phyloP scores from a whole-genome alignment of 441 rosid species.

The Pelargonium cotyledonis region DNA sequence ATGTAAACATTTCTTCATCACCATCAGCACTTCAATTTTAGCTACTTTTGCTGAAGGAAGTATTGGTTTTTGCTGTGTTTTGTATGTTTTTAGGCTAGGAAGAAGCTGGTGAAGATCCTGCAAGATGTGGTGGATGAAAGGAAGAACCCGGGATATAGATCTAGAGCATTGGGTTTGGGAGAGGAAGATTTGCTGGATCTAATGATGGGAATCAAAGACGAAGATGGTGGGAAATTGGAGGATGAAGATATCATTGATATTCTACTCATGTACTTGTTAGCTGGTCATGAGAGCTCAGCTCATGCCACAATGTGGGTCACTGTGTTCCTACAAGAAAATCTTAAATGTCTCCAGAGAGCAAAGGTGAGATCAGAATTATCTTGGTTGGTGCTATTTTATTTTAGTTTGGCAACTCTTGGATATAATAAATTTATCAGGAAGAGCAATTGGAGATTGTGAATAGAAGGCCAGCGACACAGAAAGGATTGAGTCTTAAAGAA shows the following conservation, averaged over 20 bases:
- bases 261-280: slow-evolving; percentile 20
- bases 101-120: slow-evolving; percentile 19
- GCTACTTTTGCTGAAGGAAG: too few species aligned
- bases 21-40: too few species aligned
- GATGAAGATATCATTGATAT: slow-evolving; percentile 22
- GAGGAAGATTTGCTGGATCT: slow-evolving; percentile 23
- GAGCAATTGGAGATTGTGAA: slow-evolving; percentile 23
- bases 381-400: neutral
- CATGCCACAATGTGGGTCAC: slow-evolving; percentile 27
- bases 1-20: neutral
- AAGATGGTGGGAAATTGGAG: slow-evolving; percentile 15
- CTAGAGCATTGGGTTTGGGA: neutral
- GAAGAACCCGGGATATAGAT: neutral
- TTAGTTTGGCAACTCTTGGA: neutral
- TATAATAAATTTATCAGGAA: slow-evolving; percentile 7
- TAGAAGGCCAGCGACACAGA: slow-evolving; percentile 17
- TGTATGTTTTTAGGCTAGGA: slow-evolving; percentile 16
- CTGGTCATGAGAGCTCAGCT: slow-evolving; percentile 28
- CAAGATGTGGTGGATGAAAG: slow-evolving; percentile 21
- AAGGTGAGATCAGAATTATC: slow-evolving; percentile 12
- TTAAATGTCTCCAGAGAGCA: slow-evolving; percentile 17
- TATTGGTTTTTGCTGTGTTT: too few species aligned
- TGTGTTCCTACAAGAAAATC: slow-evolving; percentile 18
- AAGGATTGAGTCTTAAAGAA: slow-evolving; percentile 20
- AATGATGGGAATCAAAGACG: slow-evolving; percentile 25